Base-by-base conservation (phyloP, 495 filamentous ascomycete species). In the Achaetomiella virescens region DNA sequence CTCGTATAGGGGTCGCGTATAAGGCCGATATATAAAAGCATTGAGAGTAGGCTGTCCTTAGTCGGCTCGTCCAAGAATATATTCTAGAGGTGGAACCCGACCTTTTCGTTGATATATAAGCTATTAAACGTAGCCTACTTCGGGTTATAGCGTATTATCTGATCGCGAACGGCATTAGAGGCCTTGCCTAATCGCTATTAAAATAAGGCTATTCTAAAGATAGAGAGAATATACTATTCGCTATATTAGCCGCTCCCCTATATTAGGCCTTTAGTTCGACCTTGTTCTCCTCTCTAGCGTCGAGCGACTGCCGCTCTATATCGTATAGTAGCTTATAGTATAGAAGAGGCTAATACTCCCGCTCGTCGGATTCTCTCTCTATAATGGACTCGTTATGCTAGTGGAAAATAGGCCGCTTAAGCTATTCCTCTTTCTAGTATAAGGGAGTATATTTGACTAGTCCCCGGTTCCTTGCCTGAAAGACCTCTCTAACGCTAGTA, bases 321-420 rank as follows among this genome's bases (percentile, higher is more conserved):
- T 65, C 62, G 37, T 65, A 36, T 8, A 29, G 6, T 5, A 65
- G 48, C 43, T 56, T 65, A 21, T 55, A 29, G 36, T 62, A 65
- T 46, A 31, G 49, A 45, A 65, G 47, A 52, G 59, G 54, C 31
- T 49, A 18, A n/a, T 55, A 53, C 31, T 45, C 54, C 11, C 20
- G 4, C 40, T 44, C 42, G 20, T 54, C 22, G 20, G 27, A 54
- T 14, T 44, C 33, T 7, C 35, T 21, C 36, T 49, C 33, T 15
- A 20, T n/a, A 55, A 33, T 20, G 42, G 54, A 47, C 7, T 52
- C 43, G 35, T 61, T 9, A 55, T 10, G 35, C 21, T 35, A 42
- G 51, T 58, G 61, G 57, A 70, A 68, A 29, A 68, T 22, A 52
- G 63, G 63, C 27, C 48, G 43, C 52, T 68, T 70, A 27, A 67